Evolutionary conservation across 2,329 filamentous ascomycete species (phyloP), one percentile per base, ranked within the genome.

Genomic region (Dactylellina leptospora): DNA sequence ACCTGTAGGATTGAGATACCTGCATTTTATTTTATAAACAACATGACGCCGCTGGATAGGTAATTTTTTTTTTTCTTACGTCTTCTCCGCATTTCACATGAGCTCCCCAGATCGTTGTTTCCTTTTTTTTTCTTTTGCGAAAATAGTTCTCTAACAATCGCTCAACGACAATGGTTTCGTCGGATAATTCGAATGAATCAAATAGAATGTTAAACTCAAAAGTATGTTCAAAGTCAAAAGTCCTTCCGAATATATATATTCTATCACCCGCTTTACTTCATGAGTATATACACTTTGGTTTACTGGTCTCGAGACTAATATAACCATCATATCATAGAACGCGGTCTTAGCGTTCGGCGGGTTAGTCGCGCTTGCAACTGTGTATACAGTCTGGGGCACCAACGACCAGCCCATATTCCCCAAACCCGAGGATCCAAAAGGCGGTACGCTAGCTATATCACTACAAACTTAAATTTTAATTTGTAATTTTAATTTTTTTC

Each of bases 331-430:
- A 6, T 30, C 20, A 6, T 47, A 72, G 68, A 72, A 72, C 23
- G 68, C 68, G 18, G 68, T 72, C 27, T 40, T 72, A 27, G 68
- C 68, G n/a, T 72, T 72, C 54, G 68, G 68, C 28, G 68, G 68
- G 8, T n/a, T 72, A 13, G 53, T 72, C n/a, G 68, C 68, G 9
- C 27, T 60, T 13, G 68, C 68, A 10, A 72, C 68, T 8, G 68
- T 54, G n/a, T 72, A 53, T 28, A 71, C 66, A 4, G 38, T 72
- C 6, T 64, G 56, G 16, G 53, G 45, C 10, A 54, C n/a, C 23
- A 53, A 53, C 8, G 68, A 72, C 59, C 59, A 63, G 47, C 68
- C 68, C 9, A 53, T 72, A 25, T 72, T 72, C n/a, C 68, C 68
- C 16, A 54, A 63, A 27, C 22, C 30, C 4, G 68, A 59, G 2